These are phyloP conservation scores for Anisodus tanguticus DNA, from an alignment of 257 asterid species.

Conservation along the genomic window DNA sequence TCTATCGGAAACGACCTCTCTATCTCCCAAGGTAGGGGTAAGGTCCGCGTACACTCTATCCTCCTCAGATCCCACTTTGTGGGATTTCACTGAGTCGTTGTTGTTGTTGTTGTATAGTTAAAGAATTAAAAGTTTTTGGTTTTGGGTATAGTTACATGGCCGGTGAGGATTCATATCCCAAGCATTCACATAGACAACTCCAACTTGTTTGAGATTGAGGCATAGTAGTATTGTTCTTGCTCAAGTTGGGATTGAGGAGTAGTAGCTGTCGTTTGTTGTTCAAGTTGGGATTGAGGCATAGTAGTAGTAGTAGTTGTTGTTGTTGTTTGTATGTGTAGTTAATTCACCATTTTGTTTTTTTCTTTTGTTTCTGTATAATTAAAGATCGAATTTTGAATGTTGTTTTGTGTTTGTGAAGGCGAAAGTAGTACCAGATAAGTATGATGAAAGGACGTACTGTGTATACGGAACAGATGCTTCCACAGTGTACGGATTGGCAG, in stretches of 20 bases:
- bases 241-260: background rate
- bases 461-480: constrained; percentile 85
- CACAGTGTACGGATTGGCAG: constrained; percentile 85
- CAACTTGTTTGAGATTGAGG: background rate
- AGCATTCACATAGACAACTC: background rate
- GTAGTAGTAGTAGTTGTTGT: background rate
- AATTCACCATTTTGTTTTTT: background rate
- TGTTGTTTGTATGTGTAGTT: background rate
- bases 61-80: too few species aligned
- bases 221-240: background rate
- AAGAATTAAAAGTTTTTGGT: background rate
- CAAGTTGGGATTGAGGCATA: too few species aligned
- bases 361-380: background rate
- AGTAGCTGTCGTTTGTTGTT: background rate
- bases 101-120: background rate
- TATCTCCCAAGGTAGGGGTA: too few species aligned
- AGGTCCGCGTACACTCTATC: too few species aligned
- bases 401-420: constrained; percentile 54
- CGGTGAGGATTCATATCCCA: background rate
- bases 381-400: background rate
- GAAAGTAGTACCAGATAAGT: constrained; percentile 76
- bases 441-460: constrained; percentile 83
- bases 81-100: too few species aligned
- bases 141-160: background rate
- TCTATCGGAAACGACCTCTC: too few species aligned